phyloP scores from a whole-genome alignment of 2,329 filamentous ascomycete species.

The Microdochium paspali region DNA sequence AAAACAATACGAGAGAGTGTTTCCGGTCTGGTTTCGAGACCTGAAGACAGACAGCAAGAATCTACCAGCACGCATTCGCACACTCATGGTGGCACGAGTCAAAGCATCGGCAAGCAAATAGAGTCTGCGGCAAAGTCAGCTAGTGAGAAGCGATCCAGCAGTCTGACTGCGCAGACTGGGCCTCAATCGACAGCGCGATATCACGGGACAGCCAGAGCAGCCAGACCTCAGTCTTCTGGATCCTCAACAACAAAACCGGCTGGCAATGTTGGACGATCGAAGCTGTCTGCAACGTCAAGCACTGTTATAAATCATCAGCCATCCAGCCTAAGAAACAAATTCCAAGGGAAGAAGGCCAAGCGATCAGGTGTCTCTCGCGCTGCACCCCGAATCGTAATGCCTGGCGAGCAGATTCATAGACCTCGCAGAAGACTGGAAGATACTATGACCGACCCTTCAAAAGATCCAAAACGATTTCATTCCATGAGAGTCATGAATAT shows the following conservation, averaged over 20 bases:
- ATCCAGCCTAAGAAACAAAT: background rate
- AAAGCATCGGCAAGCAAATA: background rate
- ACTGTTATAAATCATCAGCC: background rate
- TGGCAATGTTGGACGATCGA: background rate
- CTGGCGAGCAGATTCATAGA: constrained; percentile 28
- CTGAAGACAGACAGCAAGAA: too few species aligned
- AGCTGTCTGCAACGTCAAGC: background rate
- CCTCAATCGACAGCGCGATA: constrained; percentile 9
- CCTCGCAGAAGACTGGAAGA: constrained; percentile 24
- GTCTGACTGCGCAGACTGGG: background rate
- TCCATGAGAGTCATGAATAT: constrained; percentile 26
- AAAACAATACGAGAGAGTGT: too few species aligned
- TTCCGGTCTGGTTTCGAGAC: too few species aligned
- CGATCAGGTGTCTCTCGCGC: constrained; percentile 2
- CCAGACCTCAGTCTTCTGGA: constrained; percentile 6
- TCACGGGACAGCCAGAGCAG: constrained; percentile 10
- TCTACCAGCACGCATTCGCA: too few species aligned
- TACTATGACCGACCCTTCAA: constrained; percentile 29
- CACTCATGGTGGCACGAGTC: too few species aligned
- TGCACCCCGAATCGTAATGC: constrained; percentile 39
- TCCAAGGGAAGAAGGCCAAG: background rate
- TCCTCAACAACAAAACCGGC: background rate
- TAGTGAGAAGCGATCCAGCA: background rate
- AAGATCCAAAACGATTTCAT: constrained; percentile 28
- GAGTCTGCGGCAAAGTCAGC: background rate